Base-by-base conservation (phyloP, 257 asterid genomes). In the Echium plantagineum region DNA sequence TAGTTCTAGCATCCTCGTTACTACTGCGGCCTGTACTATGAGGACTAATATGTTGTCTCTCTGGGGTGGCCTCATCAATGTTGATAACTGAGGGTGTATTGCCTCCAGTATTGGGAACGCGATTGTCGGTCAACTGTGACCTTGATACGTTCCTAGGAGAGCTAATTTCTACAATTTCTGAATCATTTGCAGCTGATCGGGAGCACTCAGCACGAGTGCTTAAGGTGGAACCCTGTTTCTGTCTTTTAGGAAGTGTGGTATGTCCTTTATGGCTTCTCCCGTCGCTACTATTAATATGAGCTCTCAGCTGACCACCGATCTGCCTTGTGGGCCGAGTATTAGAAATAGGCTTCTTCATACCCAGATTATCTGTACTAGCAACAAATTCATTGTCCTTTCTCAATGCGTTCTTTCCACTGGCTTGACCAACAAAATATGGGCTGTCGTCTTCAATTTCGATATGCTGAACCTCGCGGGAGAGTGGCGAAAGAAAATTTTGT, bases 51-150 rank as follows among this genome's bases (percentile, higher is more conserved):
- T 60, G 65, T 73, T 79, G 75, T 47, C 47, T 49, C 59, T 65
- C 79, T 67, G 90, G 83, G 73, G 82, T 77, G 67, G 69, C 63
- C 58, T 81, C 88, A 67, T 76, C 90, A 63, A 75, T 67, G 65
- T 79, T 85, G 67, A 84, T 74, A 59, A 78, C 68, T 63, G 77
- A 71, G 16, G 72, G 80, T 54, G 70, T 55, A 62, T 21, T 69
- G 65, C 60, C 58, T 26, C 53, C 65, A 60, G 71, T 26, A 21
- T 62, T 58, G 59, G 68, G 69, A 60, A 42, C 57, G n/a, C 30
- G 55, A 62, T 61, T 63, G 63, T 47, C 51, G 57, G 65, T 59
- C 57, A 75, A 52, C 67, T 75, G 76, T 38, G 73, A 56, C 60
- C 64, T 68, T 66, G 66, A 69, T 57, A 73, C 61, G 60, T 73